Percentiles rank a stretch among this genome's conserved stretches.
Conservation (phyloP, 495 filamentous ascomycete species). For the Jackrogersella multiformis region DNA sequence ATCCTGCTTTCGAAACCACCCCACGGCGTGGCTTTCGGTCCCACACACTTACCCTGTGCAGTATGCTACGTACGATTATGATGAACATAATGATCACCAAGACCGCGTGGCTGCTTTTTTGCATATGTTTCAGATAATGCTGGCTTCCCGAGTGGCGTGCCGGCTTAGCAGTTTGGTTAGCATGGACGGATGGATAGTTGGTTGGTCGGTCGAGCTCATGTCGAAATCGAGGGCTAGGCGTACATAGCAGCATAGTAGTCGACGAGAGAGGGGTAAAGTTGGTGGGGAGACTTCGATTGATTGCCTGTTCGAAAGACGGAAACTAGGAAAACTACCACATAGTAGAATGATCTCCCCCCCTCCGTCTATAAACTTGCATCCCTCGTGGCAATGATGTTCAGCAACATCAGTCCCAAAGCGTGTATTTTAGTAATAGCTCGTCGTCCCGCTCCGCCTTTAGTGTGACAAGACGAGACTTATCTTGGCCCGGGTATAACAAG, state of each 20-base stretch:
- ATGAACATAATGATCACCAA: constrained; percentile 23
- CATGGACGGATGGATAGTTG: constrained; percentile 1
- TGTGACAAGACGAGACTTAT: constrained; percentile 29
- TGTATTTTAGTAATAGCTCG: constrained; percentile 16
- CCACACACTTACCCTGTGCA: constrained; percentile 10
- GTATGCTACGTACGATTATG: constrained; percentile 16
- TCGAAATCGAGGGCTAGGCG: constrained; percentile 12
- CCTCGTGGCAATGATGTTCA: constrained; percentile 30
- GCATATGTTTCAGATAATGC: constrained; percentile 37
- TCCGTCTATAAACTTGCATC: constrained; percentile 26
- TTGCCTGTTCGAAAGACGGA: constrained; percentile 22
- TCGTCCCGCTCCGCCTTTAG: constrained; percentile 27
- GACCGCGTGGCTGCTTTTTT: constrained; percentile 33
- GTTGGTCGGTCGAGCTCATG: constrained; percentile 10
- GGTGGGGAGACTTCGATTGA: constrained; percentile 12
- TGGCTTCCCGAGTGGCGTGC: constrained; percentile 19
- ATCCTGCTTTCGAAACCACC: constrained; percentile 30
- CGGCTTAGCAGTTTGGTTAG: too few relatives aligned
- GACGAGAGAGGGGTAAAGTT: constrained; percentile 36
- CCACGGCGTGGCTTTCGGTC: constrained; percentile 16
- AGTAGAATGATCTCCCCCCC: too few relatives aligned
- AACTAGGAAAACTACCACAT: constrained; percentile 27
- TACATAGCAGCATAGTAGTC: too few relatives aligned
- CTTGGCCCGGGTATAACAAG: constrained; percentile 13
- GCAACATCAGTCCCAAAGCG: constrained; percentile 6